Evolutionary conservation across 1,139 yeast genomes (phyloP), one percentile per base, ranked within the genome.

Genomic region (Candida sp.): DNA sequence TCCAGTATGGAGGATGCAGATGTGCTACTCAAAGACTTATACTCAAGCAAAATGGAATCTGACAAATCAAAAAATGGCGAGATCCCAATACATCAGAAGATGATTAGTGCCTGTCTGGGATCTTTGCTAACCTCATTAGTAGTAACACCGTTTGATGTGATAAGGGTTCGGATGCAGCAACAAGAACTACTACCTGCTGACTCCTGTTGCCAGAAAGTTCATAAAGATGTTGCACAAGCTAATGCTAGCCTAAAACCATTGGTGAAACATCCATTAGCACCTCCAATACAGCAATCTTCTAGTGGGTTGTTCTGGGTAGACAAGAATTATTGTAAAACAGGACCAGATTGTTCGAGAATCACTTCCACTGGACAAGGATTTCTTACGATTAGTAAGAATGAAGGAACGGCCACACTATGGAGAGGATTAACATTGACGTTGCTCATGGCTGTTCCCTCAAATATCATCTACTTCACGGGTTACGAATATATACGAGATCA

Each of bases 141-240:
- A 43, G 87, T 91, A 30, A 93, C 97, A 1, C 99, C 99, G 1
- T 85, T 93, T 62, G 99, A 93, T 60, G 98, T 93, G 38, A 88
- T 91, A 1, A 70, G 98, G 48, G 88, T 93, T 33, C 76, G 99
- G 45, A 72, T 91, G 47, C 99, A 93, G 57, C 97, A 91, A 58
- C 97, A 90, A 57, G 88, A 82, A 51, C 70, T 86, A 45, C 63
- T 84, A 41, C 67, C 86, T 22, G 47, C 54, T 21, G 46, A 48
- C 33, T 70, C 75, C 49, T 70, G 76, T 48, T 55, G 58, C 36
- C 50, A 46, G 5, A 49, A 41, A 25, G 29, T 25, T 8, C 29
- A 25, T 9, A 45, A 45, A n/a, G 35, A 38, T 30, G 36, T 34
- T 25, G 33, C 43, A 21, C 36, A n/a, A 25, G 44, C 34, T 6